These are phyloP conservation scores for Xylariaceae sp. DNA, from an alignment of 2,329 filamentous ascomycete genomes.

Conservation along the genomic window DNA sequence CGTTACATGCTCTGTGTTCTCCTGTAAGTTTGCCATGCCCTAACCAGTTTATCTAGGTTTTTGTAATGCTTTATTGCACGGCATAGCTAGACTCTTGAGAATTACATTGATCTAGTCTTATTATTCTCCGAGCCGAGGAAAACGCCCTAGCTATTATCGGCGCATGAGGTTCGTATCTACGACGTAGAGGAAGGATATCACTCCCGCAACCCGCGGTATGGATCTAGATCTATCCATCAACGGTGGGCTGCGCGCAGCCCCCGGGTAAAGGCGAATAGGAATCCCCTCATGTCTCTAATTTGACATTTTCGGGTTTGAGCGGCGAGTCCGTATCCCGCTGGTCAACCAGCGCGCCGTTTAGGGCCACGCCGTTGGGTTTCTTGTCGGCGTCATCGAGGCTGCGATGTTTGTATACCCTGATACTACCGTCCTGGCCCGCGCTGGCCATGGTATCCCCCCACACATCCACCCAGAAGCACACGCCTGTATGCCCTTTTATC, in stretches of 20 bases:
- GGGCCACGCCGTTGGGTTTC: conserved; percentile 11
- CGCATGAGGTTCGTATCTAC: neutral
- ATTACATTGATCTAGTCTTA: neutral
- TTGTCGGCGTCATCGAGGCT: neutral
- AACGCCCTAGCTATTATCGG: neutral
- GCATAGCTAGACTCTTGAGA: too few species aligned
- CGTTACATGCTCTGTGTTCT: too few species aligned
- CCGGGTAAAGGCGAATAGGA: neutral
- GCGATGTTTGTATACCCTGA: conserved; percentile 46
- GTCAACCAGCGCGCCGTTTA: conserved; percentile 7
- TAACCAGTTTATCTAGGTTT: too few species aligned
- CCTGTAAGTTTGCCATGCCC: too few species aligned
- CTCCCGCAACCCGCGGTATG: neutral
- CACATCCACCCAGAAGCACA: conserved; percentile 64
- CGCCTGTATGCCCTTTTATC: conserved; percentile 47
- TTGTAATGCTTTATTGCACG: too few species aligned
- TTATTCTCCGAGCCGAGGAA: neutral
- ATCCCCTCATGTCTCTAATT: conserved; percentile 33
- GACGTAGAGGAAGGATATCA: too few species aligned
- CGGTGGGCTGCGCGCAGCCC: neutral
- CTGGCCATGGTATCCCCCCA: conserved; percentile 54
- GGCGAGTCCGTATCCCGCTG: conserved; percentile 51
- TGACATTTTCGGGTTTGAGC: conserved; percentile 38
- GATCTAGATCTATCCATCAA: neutral
- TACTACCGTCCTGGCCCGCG: conserved; percentile 51